These are phyloP conservation scores for Quercus aquifolioides DNA, from an alignment of 306 rosid genomes.

Conservation along the genomic window DNA sequence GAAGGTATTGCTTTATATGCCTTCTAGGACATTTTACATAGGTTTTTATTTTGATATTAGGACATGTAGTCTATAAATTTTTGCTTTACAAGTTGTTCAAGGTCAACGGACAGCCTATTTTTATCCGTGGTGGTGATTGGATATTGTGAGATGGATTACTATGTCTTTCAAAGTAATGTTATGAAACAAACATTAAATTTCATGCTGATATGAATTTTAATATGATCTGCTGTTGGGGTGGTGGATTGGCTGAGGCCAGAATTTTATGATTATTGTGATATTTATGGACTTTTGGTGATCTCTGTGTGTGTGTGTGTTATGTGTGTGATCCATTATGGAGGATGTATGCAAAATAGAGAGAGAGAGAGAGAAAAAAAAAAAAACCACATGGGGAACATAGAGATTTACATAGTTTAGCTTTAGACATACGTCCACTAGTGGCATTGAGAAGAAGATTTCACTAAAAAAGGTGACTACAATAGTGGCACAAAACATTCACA, in stretches of 20 bases:
- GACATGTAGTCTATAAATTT: constrained; percentile 8
- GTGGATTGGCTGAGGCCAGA: constrained; percentile 97
- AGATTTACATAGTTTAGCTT: constrained; percentile 2
- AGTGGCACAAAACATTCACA: too few relatives aligned
- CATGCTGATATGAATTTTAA: constrained; percentile 96
- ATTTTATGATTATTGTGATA: constrained; percentile 82
- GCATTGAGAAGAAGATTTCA: too few relatives aligned
- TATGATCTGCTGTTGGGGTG: constrained; percentile 97
- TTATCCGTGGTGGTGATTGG: constrained; percentile 93
- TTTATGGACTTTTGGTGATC: constrained; percentile 82
- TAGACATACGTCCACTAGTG: too few relatives aligned
- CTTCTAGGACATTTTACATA: constrained; percentile 1
- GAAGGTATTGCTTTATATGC: constrained; percentile 48
- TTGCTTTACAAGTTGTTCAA: constrained; percentile 66
- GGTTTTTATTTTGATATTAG: constrained; percentile 6
- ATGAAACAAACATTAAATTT: constrained; percentile 76
- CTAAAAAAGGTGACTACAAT: too few relatives aligned
- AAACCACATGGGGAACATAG: too few relatives aligned
- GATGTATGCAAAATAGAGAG: not conserved
- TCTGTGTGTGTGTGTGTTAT: not conserved
- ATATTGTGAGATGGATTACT: constrained; percentile 93
- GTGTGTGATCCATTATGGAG: too few relatives aligned
- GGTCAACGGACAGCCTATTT: constrained; percentile 83
- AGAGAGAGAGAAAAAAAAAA: not conserved
- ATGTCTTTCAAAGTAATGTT: constrained; percentile 79